Percentiles rank a stretch among this genome's conserved stretches.
Evolutionary conservation across 2,329 filamentous ascomycete species (phyloP).

Genomic region (Mycosphaerella sp.): DNA sequence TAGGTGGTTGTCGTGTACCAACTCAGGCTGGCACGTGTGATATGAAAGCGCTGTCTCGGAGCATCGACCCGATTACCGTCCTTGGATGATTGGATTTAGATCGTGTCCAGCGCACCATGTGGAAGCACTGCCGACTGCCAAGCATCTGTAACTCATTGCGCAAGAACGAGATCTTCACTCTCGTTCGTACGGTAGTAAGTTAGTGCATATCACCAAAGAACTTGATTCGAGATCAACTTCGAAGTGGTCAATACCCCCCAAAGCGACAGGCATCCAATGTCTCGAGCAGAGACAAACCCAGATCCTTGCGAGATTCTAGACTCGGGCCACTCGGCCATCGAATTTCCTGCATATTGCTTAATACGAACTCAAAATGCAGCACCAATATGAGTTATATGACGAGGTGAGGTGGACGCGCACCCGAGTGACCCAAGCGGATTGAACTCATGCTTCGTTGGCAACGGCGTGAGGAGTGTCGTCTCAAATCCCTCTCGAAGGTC

Average conservation of each 20-base stretch:
- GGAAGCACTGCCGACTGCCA: not conserved
- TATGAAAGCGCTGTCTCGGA: not conserved
- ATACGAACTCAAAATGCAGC: no score
- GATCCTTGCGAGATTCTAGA: not conserved
- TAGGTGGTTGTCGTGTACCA: not conserved
- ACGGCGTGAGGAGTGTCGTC: no score
- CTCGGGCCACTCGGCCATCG: no score
- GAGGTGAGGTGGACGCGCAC: no score
- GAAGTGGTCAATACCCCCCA: no score
- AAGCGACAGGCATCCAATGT: not conserved
- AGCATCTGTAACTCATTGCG: not conserved
- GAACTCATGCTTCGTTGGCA: no score
- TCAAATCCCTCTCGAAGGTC: no score
- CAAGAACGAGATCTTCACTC: not conserved
- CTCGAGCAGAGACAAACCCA: not conserved
- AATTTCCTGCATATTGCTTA: no score
- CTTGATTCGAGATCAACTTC: not conserved
- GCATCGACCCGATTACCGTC: not conserved
- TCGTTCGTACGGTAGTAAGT: not conserved
- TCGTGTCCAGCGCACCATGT: not conserved
- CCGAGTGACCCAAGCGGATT: no score
- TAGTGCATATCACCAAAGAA: not conserved
- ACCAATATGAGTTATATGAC: no score
- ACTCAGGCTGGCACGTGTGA: not conserved
- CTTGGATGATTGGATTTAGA: not conserved